Percentiles rank a stretch among this genome's conserved stretches.
Conservation (phyloP, 768 basidiomycete genomes). For the Hygrophorus russula region DNA sequence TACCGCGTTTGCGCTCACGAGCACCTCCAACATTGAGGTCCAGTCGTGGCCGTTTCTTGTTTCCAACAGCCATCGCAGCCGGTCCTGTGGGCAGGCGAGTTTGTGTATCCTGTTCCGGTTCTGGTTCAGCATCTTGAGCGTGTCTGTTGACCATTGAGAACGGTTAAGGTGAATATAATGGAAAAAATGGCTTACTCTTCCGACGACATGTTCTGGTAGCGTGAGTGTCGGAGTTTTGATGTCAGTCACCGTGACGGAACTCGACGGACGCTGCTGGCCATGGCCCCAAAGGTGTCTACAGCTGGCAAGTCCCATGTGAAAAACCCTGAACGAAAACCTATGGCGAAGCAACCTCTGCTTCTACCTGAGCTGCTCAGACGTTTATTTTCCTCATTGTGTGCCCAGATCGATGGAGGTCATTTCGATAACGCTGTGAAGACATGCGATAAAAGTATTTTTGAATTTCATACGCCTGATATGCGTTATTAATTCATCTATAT, state of each 20-base stretch:
- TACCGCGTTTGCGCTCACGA: conserved; percentile 72
- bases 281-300: conserved; percentile 9
- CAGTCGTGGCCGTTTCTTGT: conserved; percentile 63
- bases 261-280: not conserved
- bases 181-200: conserved; percentile 32
- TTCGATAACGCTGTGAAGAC: conserved; percentile 81
- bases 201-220: conserved; percentile 31
- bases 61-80: conserved; percentile 28
- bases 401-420: conserved; percentile 86
- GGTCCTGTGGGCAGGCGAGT: conserved; percentile 28
- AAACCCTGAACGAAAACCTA: conserved; percentile 14
- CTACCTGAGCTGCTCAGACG: conserved; percentile 34
- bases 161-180: not conserved
- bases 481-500: not conserved
- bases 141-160: conserved; percentile 5
- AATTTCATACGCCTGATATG: conserved; percentile 8
- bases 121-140: conserved; percentile 16
- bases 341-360: conserved; percentile 21
- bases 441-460: conserved; percentile 69
- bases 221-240: conserved; percentile 23
- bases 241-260: not conserved
- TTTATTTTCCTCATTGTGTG: conserved; percentile 68
- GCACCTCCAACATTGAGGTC: conserved; percentile 40
- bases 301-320: conserved; percentile 8
- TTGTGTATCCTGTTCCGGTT: not conserved